These are phyloP conservation scores for Nitzschia sp. DNA, from an alignment of 108 stramenopile species.

Conservation along the genomic window DNA sequence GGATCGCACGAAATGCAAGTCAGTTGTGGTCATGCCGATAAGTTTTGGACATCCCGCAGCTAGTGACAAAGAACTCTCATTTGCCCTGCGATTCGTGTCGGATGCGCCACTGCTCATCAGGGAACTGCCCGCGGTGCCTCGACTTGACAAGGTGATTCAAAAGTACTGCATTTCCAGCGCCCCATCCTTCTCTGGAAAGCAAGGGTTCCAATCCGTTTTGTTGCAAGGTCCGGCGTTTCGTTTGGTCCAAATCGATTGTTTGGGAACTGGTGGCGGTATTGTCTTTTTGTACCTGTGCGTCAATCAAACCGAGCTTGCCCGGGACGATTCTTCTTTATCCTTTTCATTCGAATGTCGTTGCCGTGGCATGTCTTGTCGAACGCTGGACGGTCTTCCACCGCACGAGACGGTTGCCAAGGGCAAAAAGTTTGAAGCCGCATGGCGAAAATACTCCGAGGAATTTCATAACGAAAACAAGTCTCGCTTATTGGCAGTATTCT, in stretches of 20 bases:
- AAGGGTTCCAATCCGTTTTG: conserved; percentile 42
- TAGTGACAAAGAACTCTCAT: conserved; percentile 62
- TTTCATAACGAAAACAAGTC: conserved; percentile 45
- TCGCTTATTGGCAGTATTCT: conserved; percentile 53
- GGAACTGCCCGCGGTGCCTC: conserved; percentile 54
- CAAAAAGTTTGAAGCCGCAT: conserved; percentile 75
- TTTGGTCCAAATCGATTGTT: conserved; percentile 51
- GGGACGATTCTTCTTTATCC: conserved; percentile 21
- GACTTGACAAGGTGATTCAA: conserved; percentile 49
- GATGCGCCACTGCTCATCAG: conserved; percentile 65
- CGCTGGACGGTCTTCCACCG: conserved; percentile 50
- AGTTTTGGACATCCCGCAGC: conserved; percentile 74
- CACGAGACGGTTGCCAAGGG: conserved; percentile 72
- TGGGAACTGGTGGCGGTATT: conserved; percentile 58
- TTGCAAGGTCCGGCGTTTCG: conserved; percentile 37
- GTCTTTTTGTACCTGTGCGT: conserved; percentile 61
- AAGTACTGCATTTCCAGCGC: conserved; percentile 40
- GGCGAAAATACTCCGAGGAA: conserved; percentile 50
- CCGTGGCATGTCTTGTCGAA: conserved; percentile 69
- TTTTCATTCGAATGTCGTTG: conserved; percentile 62
- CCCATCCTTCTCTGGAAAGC: background rate
- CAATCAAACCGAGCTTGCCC: conserved; percentile 13
- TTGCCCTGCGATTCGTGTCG: conserved; percentile 65
- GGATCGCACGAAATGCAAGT: conserved; percentile 41
- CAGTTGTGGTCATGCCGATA: conserved; percentile 69